phyloP scores from a whole-genome alignment of 2,329 filamentous ascomycete genomes.

The Epichloe brachyelytri region DNA sequence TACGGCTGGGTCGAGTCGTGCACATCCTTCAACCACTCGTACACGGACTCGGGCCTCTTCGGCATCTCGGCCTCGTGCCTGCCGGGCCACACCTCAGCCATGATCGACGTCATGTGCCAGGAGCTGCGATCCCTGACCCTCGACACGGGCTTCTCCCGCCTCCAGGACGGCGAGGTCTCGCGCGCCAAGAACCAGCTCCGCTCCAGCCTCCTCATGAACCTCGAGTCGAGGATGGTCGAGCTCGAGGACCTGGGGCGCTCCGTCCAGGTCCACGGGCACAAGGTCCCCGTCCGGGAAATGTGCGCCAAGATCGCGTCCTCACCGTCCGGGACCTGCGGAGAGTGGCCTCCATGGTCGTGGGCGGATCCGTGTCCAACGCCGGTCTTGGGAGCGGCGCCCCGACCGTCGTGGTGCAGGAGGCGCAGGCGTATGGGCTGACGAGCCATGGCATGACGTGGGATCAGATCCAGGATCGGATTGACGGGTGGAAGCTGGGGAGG shows the following conservation, averaged over 20 bases:
- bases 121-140: conserved; percentile 70
- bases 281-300: conserved; percentile 89
- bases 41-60: conserved; percentile 90
- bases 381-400: conserved; percentile 76
- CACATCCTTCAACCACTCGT: conserved; percentile 92
- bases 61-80: conserved; percentile 82
- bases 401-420: conserved; percentile 90
- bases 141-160: conserved; percentile 57
- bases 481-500: conserved; percentile 68
- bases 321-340: conserved; percentile 69
- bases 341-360: conserved; percentile 67
- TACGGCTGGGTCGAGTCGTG: conserved; percentile 96
- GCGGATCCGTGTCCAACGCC: conserved; percentile 60
- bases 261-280: conserved; percentile 90
- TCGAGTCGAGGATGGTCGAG: conserved; percentile 94
- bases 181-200: conserved; percentile 95
- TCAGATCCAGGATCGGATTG: conserved; percentile 78
- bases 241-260: conserved; percentile 90
- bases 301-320: conserved; percentile 73
- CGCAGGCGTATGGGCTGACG: conserved; percentile 57
- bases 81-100: conserved; percentile 62
- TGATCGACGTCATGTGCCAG: conserved; percentile 92
- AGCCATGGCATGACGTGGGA: conserved; percentile 66
- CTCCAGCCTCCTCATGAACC: conserved; percentile 86
- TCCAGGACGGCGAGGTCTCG: conserved; percentile 67